Evolutionary conservation across 306 rosid genomes (phyloP).

Genomic region (Quercus parvula): DNA sequence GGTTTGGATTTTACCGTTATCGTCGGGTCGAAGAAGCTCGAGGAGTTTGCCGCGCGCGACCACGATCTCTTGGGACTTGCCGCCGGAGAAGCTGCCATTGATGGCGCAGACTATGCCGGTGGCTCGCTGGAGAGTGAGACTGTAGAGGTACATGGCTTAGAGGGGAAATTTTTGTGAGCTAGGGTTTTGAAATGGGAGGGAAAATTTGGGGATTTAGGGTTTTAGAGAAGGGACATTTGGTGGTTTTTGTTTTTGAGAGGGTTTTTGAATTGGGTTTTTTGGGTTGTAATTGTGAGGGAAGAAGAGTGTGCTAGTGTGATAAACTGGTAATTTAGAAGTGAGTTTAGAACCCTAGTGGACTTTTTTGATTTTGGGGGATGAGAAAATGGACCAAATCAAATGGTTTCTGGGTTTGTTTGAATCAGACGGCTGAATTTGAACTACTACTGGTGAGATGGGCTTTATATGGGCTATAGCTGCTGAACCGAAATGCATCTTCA

Average conservation of each 20-base stretch:
- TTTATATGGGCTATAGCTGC: too few species aligned
- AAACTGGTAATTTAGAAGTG: too few species aligned
- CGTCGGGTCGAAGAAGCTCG: slow-evolving; percentile 95
- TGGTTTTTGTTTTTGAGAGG: not conserved
- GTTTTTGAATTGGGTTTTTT: not conserved
- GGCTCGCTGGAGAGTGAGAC: slow-evolving; percentile 86
- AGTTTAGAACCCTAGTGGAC: not conserved
- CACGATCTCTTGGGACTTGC: slow-evolving; percentile 82
- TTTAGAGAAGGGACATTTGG: not conserved
- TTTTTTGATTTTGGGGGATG: not conserved
- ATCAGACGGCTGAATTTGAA: not conserved
- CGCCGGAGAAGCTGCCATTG: slow-evolving; percentile 96
- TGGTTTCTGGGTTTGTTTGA: not conserved
- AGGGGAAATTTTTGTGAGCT: not conserved
- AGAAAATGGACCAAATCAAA: not conserved
- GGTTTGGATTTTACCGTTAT: slow-evolving; percentile 86
- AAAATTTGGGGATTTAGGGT: not conserved
- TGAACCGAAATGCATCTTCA: too few species aligned
- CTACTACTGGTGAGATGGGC: too few species aligned
- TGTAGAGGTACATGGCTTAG: slow-evolving; percentile 80
- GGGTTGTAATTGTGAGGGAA: not conserved
- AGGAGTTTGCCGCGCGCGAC: slow-evolving; percentile 91
- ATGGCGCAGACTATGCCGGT: slow-evolving; percentile 92
- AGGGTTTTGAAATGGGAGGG: slow-evolving; percentile 1
- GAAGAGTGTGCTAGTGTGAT: not conserved